A percentile compares a stretch with the other conserved stretches of the same genome.
phyloP scores from a whole-genome alignment of 2,329 filamentous ascomycete species.

The Ustulina deusta region DNA sequence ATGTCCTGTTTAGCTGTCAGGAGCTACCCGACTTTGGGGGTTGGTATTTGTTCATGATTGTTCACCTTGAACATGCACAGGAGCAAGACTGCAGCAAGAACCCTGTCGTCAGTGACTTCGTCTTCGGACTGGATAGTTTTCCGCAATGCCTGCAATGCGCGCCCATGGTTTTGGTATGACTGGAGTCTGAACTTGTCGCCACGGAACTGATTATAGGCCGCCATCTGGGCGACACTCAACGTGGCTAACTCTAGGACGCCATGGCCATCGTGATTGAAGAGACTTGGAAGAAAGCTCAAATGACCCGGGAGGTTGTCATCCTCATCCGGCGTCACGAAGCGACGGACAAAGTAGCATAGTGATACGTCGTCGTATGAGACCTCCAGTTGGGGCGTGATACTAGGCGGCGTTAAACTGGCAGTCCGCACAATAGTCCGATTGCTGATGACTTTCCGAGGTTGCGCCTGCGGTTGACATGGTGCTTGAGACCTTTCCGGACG shows the following conservation, averaged over 20 bases:
- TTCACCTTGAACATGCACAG: slow-evolving; percentile 40
- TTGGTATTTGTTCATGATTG: not conserved
- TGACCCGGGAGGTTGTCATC: slow-evolving; percentile 35
- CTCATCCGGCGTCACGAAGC: slow-evolving; percentile 38
- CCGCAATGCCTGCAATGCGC: slow-evolving; percentile 30
- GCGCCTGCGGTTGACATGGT: slow-evolving; percentile 13
- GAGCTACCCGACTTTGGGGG: not conserved
- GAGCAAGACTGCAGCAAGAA: slow-evolving; percentile 35
- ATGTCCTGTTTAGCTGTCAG: slow-evolving; percentile 36
- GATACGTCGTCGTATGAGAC: slow-evolving; percentile 38
- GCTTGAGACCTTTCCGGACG: slow-evolving; percentile 6
- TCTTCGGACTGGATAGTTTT: slow-evolving; percentile 34
- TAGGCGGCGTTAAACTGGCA: not conserved
- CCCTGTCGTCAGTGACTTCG: slow-evolving; percentile 34
- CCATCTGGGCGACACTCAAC: slow-evolving; percentile 39
- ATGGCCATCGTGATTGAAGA: slow-evolving; percentile 32
- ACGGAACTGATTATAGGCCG: slow-evolving; percentile 39
- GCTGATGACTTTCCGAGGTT: slow-evolving; percentile 5
- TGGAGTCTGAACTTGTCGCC: slow-evolving; percentile 33
- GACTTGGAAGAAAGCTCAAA: slow-evolving; percentile 37
- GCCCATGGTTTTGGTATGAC: slow-evolving; percentile 39
- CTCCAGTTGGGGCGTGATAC: slow-evolving; percentile 25
- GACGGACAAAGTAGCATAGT: slow-evolving; percentile 36
- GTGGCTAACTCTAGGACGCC: slow-evolving; percentile 37
- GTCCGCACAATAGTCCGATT: slow-evolving; percentile 1